Percentiles rank a stretch among this genome's conserved stretches.
Evolutionary conservation across 176 grass and related monocot genomes (phyloP).

Genomic region (Avena sativa): DNA sequence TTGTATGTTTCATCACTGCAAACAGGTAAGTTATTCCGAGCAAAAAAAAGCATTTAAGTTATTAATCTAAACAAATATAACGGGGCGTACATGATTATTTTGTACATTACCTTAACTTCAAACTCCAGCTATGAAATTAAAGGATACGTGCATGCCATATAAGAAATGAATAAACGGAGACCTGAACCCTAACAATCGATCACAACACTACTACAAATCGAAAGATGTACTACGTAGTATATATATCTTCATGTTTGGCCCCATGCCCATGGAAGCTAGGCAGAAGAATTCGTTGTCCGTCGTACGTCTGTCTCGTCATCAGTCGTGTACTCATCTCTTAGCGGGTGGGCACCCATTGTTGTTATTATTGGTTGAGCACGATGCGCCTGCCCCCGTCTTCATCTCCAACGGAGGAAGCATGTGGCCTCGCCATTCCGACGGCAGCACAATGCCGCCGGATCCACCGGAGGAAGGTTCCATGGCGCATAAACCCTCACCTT

Average conservation of each 20-base stretch:
- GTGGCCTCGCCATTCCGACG: neutral
- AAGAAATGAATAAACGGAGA: too few relatives aligned
- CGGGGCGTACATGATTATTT: too few relatives aligned
- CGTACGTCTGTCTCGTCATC: neutral
- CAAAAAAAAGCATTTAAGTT: neutral
- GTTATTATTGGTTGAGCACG: neutral
- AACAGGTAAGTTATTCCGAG: neutral
- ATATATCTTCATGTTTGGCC: neutral
- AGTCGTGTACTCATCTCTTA: neutral
- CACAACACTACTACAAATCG: too few relatives aligned
- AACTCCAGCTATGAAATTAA: too few relatives aligned
- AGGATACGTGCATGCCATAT: too few relatives aligned
- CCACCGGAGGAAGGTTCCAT: constrained; percentile 51
- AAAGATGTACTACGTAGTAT: too few relatives aligned
- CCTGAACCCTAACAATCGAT: too few relatives aligned
- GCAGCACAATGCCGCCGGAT: constrained; percentile 34
- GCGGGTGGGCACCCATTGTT: neutral
- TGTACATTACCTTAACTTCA: too few relatives aligned
- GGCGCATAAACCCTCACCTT: constrained; percentile 9
- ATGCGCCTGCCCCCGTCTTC: neutral
- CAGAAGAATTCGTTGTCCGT: neutral
- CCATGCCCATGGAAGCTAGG: neutral
- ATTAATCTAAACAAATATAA: too few relatives aligned
- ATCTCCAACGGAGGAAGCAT: neutral
- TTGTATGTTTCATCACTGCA: neutral